These are phyloP conservation scores for Blastocystis hominis DNA, from an alignment of 352 stramenopile genomes.

Conservation along the genomic window DNA sequence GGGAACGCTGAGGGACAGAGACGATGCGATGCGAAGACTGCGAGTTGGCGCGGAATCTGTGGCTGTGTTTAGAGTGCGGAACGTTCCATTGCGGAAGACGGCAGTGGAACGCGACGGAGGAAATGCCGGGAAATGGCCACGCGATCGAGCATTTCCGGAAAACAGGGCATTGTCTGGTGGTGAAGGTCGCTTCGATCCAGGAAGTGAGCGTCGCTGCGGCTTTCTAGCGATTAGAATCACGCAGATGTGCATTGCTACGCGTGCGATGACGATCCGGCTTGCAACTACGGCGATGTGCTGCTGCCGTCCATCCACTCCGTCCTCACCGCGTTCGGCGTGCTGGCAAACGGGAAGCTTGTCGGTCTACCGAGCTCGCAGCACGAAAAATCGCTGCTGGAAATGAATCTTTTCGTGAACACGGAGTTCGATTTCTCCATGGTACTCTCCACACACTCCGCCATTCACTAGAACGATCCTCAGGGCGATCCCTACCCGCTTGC, in stretches of 20 bases:
- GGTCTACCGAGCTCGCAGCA: conserved; percentile 86
- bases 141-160: conserved; percentile 87
- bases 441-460: neutral
- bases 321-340: conserved; percentile 1
- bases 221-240: neutral
- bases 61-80: conserved; percentile 90
- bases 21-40: conserved; percentile 74
- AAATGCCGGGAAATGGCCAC: conserved; percentile 76
- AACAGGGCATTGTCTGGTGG: conserved; percentile 85
- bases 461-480: conserved; percentile 79
- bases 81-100: conserved; percentile 65
- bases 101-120: conserved; percentile 68
- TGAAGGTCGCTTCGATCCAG: conserved; percentile 85
- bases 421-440: conserved; percentile 87
- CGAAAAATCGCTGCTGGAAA: conserved; percentile 92
- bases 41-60: conserved; percentile 92
- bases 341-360: conserved; percentile 79
- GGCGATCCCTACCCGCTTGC: conserved; percentile 81
- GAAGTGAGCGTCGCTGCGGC: neutral
- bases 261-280: neutral
- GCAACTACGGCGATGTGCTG: conserved; percentile 19
- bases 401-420: conserved; percentile 91
- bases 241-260: conserved; percentile 3
- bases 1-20: neutral
- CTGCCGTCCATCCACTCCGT: neutral